phyloP scores from a whole-genome alignment of 2,329 filamentous ascomycete genomes.

The Pseudopyricularia javanii region DNA sequence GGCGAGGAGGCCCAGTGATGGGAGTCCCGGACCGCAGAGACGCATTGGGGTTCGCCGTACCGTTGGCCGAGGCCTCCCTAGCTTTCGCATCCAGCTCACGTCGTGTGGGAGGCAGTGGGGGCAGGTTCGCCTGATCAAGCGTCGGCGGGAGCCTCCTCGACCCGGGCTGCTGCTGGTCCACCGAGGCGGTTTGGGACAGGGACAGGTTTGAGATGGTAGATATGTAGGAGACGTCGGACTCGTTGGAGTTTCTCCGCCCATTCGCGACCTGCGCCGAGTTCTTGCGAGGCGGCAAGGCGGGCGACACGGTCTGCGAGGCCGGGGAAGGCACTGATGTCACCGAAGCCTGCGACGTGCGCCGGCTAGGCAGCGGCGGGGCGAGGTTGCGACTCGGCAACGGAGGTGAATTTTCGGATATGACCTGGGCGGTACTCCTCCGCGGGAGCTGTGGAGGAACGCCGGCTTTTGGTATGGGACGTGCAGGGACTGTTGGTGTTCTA shows the following conservation, averaged over 20 bases:
- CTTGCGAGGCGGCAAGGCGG: constrained; percentile 37
- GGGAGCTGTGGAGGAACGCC: constrained; percentile 22
- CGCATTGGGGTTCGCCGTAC: constrained; percentile 11
- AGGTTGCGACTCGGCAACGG: constrained; percentile 14
- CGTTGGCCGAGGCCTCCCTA: constrained; percentile 19
- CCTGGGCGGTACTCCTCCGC: constrained; percentile 20
- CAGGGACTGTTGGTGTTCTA: constrained; percentile 24
- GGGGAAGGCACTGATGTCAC: neutral
- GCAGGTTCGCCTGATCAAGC: constrained; percentile 43
- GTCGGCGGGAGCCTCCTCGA: constrained; percentile 41
- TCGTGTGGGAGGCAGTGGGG: constrained; percentile 41
- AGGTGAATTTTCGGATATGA: constrained; percentile 9
- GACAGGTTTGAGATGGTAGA: constrained; percentile 43
- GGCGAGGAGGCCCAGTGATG: constrained; percentile 21
- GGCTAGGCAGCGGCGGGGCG: constrained; percentile 22
- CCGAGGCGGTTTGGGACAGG: constrained; percentile 31
- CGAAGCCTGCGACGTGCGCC: constrained; percentile 18
- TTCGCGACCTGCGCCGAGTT: constrained; percentile 29
- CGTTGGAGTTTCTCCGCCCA: constrained; percentile 40
- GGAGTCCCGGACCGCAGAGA: constrained; percentile 14
- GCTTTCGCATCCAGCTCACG: constrained; percentile 39
- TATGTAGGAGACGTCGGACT: constrained; percentile 42
- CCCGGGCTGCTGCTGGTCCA: constrained; percentile 21
- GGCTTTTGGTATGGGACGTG: constrained; percentile 18
- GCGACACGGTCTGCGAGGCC: constrained; percentile 20